A percentile compares a stretch with the other conserved stretches of the same genome.
phyloP scores from a whole-genome alignment of 2,329 filamentous ascomycete genomes.

The Lasiodiplodia sp. region DNA sequence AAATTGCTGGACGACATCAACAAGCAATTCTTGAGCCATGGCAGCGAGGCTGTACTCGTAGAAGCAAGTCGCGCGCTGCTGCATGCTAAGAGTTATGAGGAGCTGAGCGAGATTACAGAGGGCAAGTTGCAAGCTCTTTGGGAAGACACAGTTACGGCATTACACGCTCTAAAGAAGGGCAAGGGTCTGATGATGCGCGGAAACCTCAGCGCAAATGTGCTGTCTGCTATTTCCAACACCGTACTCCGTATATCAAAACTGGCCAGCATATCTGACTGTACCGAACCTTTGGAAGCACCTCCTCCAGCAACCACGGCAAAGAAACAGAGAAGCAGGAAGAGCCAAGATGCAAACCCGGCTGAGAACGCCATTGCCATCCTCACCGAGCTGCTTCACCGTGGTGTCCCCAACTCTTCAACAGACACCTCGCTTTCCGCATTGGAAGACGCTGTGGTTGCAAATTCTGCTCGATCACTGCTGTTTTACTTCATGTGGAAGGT shows the following conservation, averaged over 20 bases:
- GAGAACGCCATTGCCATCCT: constrained; percentile 68
- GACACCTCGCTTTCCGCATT: constrained; percentile 75
- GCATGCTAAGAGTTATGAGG: constrained; percentile 85
- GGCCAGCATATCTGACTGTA: constrained; percentile 78
- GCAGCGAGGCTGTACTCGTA: constrained; percentile 81
- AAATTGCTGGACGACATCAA: constrained; percentile 88
- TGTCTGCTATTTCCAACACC: constrained; percentile 75
- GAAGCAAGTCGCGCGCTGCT: constrained; percentile 84
- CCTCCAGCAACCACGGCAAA: constrained; percentile 52
- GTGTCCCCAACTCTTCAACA: constrained; percentile 68
- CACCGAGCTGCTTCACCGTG: constrained; percentile 75
- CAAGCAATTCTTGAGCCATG: constrained; percentile 92
- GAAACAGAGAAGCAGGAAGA: constrained; percentile 32
- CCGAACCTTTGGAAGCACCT: constrained; percentile 72
- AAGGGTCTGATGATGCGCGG: constrained; percentile 76
- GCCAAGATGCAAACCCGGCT: constrained; percentile 41
- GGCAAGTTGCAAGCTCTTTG: constrained; percentile 81
- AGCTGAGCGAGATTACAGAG: constrained; percentile 85
- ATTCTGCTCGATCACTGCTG: constrained; percentile 76
- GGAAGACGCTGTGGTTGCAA: constrained; percentile 79
- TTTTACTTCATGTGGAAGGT: constrained; percentile 98
- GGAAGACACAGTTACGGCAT: constrained; percentile 79
- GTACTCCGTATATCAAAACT: constrained; percentile 83
- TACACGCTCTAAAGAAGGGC: constrained; percentile 73
- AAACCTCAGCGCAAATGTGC: constrained; percentile 68